These are phyloP conservation scores for Aspergillus pseudoviridinutans DNA, from an alignment of 2,329 filamentous ascomycete species.

Conservation along the genomic window DNA sequence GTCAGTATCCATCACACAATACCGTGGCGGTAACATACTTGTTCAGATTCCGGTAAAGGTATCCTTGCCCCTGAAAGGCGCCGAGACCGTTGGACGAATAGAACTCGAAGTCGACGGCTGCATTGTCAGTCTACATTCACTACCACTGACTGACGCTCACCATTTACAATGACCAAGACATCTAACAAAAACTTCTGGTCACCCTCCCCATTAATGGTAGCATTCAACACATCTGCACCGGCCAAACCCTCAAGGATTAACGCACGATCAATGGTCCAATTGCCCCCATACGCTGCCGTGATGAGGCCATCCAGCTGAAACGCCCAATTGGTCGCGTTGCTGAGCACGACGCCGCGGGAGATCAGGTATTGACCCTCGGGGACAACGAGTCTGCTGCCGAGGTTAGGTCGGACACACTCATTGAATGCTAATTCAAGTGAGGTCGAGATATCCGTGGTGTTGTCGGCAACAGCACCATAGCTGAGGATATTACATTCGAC, in stretches of 20 bases:
- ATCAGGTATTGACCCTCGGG: conserved; percentile 27
- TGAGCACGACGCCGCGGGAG: conserved; percentile 21
- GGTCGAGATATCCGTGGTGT: conserved; percentile 27
- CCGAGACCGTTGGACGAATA: conserved; percentile 32
- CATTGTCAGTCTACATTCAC: too few species aligned
- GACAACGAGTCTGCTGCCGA: conserved; percentile 23
- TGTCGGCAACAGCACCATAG: conserved; percentile 28
- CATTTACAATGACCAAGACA: conserved; percentile 29
- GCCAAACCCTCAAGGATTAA: conserved; percentile 28
- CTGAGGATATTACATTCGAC: conserved; percentile 31
- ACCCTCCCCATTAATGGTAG: conserved; percentile 32
- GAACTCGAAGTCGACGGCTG: conserved; percentile 33
- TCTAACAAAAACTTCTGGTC: conserved; percentile 27
- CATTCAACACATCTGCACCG: conserved; percentile 24
- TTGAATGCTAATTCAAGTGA: conserved; percentile 26
- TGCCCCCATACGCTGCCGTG: conserved; percentile 25
- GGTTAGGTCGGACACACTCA: conserved; percentile 17
- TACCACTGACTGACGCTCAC: conserved; percentile 3
- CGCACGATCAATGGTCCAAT: conserved; percentile 26
- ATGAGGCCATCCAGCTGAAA: conserved; percentile 33
- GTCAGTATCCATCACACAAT: too few species aligned
- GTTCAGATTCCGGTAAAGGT: conserved; percentile 26
- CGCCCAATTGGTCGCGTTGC: conserved; percentile 32
- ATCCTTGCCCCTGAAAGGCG: conserved; percentile 35
- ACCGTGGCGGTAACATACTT: conserved; percentile 17